Conservation (phyloP, 1,139 yeast genomes). For the Nakaseomyces glabratus region DNA sequence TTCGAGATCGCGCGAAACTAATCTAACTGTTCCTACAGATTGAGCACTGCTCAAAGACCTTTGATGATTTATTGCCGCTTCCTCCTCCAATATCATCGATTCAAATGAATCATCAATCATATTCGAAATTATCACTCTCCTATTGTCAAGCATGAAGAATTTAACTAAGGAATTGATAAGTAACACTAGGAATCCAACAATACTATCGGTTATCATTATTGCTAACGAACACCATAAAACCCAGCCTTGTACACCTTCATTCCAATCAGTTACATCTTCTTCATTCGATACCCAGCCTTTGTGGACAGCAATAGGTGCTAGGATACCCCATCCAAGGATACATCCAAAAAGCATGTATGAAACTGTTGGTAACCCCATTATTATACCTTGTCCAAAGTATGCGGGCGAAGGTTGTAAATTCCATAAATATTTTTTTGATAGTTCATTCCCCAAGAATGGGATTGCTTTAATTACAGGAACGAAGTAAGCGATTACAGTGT, state of each 20-base stretch:
- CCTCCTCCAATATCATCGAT: slow-evolving; percentile 30
- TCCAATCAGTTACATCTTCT: slow-evolving; percentile 87
- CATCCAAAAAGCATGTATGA: slow-evolving; percentile 88
- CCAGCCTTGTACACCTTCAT: slow-evolving; percentile 94
- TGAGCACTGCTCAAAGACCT: slow-evolving; percentile 11
- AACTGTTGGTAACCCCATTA: slow-evolving; percentile 92
- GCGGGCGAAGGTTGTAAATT: slow-evolving; percentile 95
- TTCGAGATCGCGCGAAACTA: slow-evolving; percentile 27
- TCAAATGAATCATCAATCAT: slow-evolving; percentile 27
- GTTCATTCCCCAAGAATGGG: slow-evolving; percentile 63
- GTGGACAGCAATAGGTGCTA: slow-evolving; percentile 68
- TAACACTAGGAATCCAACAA: slow-evolving; percentile 69
- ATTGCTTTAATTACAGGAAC: slow-evolving; percentile 57
- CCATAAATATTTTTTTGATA: slow-evolving; percentile 72
- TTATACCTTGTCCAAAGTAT: slow-evolving; percentile 93
- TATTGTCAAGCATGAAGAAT: slow-evolving; percentile 24
- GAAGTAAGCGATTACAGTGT: slow-evolving; percentile 65
- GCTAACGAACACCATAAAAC: slow-evolving; percentile 88
- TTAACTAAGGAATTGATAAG: slow-evolving; percentile 38
- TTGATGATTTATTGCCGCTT: slow-evolving; percentile 21
- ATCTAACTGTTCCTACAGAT: slow-evolving; percentile 21
- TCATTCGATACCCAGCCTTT: slow-evolving; percentile 67
- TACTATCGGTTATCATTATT: slow-evolving; percentile 88
- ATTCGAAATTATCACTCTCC: slow-evolving; percentile 17
- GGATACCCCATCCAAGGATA: slow-evolving; percentile 79